Conservation (phyloP, 495 filamentous ascomycete species). For the Neurospora sp. region DNA sequence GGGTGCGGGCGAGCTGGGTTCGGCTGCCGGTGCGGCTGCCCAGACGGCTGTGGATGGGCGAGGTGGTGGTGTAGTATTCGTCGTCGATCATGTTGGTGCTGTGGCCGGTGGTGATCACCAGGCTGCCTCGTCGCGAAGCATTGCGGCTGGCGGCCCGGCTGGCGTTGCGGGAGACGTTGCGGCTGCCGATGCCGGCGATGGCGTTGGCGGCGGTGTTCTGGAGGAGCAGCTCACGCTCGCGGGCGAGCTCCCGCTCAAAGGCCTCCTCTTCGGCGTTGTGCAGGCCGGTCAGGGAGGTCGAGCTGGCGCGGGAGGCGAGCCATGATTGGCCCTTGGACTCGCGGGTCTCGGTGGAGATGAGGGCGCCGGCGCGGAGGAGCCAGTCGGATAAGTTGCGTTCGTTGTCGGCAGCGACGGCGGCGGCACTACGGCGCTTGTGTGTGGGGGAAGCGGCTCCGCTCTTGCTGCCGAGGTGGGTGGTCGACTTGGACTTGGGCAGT, state of each 20-base stretch:
- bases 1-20: conserved; percentile 13
- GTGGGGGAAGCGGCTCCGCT: conserved; percentile 10
- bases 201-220: neutral
- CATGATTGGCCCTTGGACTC: conserved; percentile 74
- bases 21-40: conserved; percentile 34
- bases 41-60: conserved; percentile 28
- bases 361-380: conserved; percentile 62
- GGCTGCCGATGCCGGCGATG: neutral
- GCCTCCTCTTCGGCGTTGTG: conserved; percentile 38
- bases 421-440: conserved; percentile 11
- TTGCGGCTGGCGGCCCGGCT: conserved; percentile 12
- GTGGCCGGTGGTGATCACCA: conserved; percentile 4
- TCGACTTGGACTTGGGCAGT: conserved; percentile 35
- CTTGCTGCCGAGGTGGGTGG: conserved; percentile 27
- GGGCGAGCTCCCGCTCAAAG: conserved; percentile 31
- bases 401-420: conserved; percentile 2
- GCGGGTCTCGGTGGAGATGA: conserved; percentile 57
- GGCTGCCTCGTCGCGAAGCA: conserved; percentile 25
- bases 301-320: conserved; percentile 61
- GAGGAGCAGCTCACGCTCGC: conserved; percentile 19
- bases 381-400: conserved; percentile 51
- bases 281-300: conserved; percentile 52
- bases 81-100: conserved; percentile 18
- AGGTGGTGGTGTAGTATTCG: conserved; percentile 25
- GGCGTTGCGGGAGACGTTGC: neutral